Evolutionary conservation across 768 basidiomycete species (phyloP), one percentile per base, ranked within the genome.

Genomic region (Rhodocollybia butyracea): DNA sequence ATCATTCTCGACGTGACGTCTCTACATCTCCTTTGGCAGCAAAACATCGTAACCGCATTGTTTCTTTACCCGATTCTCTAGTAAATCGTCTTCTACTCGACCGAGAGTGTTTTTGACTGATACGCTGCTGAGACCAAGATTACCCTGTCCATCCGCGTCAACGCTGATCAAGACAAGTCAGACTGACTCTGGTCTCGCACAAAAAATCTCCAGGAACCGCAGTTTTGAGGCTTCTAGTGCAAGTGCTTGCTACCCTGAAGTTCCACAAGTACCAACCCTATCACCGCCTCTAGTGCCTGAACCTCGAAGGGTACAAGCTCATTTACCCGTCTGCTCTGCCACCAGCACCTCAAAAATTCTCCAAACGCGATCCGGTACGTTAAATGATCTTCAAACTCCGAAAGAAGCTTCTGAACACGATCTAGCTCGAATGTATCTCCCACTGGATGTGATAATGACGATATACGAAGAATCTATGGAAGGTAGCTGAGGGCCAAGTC

Each of bases 391-490:
- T 11, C 21, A 11, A 21, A 30, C 27, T 5, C 22, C 42, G 38
- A 21, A 51, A 4, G 42, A 31, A 42, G 22, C 50, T 21, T 22
- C 10, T 17, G 39, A 57, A 26, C 6, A 10, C 15, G 29, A n/a
- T 26, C 21, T 30, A 3, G 12, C 52, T 2, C 36, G 24, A 15
- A 45, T 34, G 24, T 27, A 36, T 31, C 57, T 67, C 8, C 59
- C 61, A 13, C 48, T 67, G 30, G 66, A 67, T 56, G 55, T 66
- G 46, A 50, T 67, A 19, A 46, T 64, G 22, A 65, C 66, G 3
- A 46, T 66, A 24, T 59, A 64, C 36, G 64, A 67, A 39, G 66
- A 67, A 31, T 6, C 55, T 17, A 67, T 67, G 63, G 64, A 66
- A 34, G 50, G 56, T 51, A 40, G n/a, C 36, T 26, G 19, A 22